phyloP scores from a whole-genome alignment of 164 flowering plant species.

The Magnolia sinica region DNA sequence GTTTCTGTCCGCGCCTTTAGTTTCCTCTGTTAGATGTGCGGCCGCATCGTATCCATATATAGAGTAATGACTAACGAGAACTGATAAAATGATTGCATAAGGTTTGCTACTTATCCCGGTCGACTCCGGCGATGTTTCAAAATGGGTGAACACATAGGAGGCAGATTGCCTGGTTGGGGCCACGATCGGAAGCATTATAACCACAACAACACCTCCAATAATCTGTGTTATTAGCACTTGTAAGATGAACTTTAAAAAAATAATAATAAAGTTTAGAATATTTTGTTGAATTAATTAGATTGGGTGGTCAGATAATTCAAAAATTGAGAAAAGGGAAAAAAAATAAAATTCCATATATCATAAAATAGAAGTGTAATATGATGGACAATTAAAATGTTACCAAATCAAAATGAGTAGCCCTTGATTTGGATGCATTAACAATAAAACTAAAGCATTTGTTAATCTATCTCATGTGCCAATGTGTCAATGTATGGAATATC shows the following conservation, averaged over 20 bases:
- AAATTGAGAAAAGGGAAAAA: too few relatives aligned
- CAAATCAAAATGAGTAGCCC: too few relatives aligned
- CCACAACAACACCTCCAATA: slow-evolving; percentile 47
- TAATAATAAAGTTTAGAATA: too few relatives aligned
- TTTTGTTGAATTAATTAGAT: too few relatives aligned
- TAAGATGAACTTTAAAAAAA: not conserved
- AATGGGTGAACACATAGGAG: slow-evolving; percentile 55
- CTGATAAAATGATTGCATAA: slow-evolving; percentile 57
- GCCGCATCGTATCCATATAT: slow-evolving; percentile 74
- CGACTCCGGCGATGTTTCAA: slow-evolving; percentile 36
- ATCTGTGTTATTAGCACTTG: slow-evolving; percentile 29
- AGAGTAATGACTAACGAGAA: slow-evolving; percentile 63
- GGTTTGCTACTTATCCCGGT: slow-evolving; percentile 57
- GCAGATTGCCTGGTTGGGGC: slow-evolving; percentile 52
- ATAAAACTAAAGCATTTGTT: too few relatives aligned
- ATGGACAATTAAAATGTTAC: too few relatives aligned
- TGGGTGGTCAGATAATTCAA: too few relatives aligned
- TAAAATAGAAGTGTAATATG: too few relatives aligned
- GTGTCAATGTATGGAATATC: too few relatives aligned
- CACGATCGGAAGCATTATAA: slow-evolving; percentile 65
- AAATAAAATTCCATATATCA: too few relatives aligned
- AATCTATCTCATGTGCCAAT: too few relatives aligned
- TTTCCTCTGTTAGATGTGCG: slow-evolving; percentile 79
- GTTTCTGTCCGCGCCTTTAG: slow-evolving; percentile 64
- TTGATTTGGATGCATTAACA: too few relatives aligned